These are phyloP conservation scores for Tephrocybe rancida DNA, from an alignment of 768 basidiomycete species.

Conservation along the genomic window DNA sequence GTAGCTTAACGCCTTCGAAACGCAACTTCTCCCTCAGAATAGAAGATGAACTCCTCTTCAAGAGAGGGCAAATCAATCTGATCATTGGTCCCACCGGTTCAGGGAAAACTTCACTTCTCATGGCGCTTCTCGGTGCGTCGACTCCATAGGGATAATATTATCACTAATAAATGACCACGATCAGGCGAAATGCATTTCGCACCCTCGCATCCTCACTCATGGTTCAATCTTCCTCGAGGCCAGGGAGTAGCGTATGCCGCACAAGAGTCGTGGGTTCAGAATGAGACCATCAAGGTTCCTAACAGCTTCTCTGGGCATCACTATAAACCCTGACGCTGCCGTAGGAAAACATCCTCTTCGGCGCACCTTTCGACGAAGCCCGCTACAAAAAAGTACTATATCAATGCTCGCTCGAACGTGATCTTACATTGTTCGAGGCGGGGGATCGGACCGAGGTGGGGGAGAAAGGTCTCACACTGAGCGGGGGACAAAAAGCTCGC, in stretches of 20 bases:
- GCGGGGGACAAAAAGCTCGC: conserved; percentile 56
- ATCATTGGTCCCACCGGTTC: conserved; percentile 62
- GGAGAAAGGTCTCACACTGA: conserved; percentile 65
- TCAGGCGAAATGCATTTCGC: conserved; percentile 69
- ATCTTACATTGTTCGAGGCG: conserved; percentile 69
- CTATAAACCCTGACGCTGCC: neutral
- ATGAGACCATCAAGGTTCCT: conserved; percentile 67
- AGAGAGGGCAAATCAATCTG: conserved; percentile 52
- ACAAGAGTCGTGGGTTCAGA: conserved; percentile 87
- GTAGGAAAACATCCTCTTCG: conserved; percentile 83
- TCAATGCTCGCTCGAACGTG: conserved; percentile 74
- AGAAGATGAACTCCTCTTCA: conserved; percentile 58
- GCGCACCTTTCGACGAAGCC: conserved; percentile 71
- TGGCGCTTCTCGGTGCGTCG: conserved; percentile 55
- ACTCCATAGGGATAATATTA: neutral
- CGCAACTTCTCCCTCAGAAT: conserved; percentile 53
- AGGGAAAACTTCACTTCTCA: conserved; percentile 67
- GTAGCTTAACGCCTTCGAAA: conserved; percentile 40
- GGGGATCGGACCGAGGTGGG: conserved; percentile 74
- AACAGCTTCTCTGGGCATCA: neutral
- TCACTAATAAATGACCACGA: neutral
- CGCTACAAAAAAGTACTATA: conserved; percentile 77
- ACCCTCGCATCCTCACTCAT: conserved; percentile 52
- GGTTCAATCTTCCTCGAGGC: conserved; percentile 68
- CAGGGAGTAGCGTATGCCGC: conserved; percentile 79